Evolutionary conservation across 257 asterid genomes (phyloP).

Genomic region (Datura wrightii): DNA sequence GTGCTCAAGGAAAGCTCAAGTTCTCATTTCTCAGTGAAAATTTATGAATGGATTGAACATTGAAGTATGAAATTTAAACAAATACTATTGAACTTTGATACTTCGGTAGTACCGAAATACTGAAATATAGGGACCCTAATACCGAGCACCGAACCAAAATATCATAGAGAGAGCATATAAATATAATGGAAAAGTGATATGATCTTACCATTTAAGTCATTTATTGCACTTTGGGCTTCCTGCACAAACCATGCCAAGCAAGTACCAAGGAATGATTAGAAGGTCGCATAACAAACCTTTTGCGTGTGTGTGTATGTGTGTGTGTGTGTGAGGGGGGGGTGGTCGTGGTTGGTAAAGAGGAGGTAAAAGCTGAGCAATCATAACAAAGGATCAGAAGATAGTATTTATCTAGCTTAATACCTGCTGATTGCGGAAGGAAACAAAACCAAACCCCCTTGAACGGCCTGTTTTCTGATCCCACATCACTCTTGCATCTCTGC

Average conservation of each 20-base stretch:
- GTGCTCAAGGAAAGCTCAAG: too few species aligned
- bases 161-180: not conserved
- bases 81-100: too few species aligned
- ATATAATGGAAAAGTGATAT: not conserved
- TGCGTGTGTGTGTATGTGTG: not conserved
- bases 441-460: conserved; percentile 93
- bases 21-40: too few species aligned
- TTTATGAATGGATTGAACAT: too few species aligned
- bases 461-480: conserved; percentile 98
- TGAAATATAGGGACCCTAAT: too few species aligned
- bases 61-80: too few species aligned
- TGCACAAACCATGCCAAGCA: conserved; percentile 38
- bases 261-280: not conserved
- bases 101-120: too few species aligned
- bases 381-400: not conserved
- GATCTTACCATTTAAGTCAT: conserved; percentile 74
- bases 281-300: not conserved
- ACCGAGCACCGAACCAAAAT: too few species aligned
- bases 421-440: conserved; percentile 86
- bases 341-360: too few species aligned
- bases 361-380: not conserved
- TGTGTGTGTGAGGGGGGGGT: not conserved
- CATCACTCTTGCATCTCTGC: conserved; percentile 93
- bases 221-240: conserved; percentile 89
- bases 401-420: conserved; percentile 36